phyloP scores from a whole-genome alignment of 192 early-diverging fungal genomes.

The Nowakowskiella sp. region DNA sequence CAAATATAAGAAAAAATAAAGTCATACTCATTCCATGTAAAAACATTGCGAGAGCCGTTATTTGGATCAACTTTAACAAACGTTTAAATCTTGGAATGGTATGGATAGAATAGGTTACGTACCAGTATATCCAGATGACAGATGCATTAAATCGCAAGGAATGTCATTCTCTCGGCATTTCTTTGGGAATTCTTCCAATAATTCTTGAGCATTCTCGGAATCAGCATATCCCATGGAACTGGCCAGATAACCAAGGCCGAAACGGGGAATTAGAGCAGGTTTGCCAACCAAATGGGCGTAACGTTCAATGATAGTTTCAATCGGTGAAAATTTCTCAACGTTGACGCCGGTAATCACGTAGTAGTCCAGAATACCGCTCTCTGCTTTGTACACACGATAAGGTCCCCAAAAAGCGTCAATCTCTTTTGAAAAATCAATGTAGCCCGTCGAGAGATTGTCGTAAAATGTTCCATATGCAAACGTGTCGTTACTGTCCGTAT shows the following conservation, averaged over 20 bases:
- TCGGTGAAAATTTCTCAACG: conserved; percentile 14
- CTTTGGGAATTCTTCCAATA: conserved; percentile 34
- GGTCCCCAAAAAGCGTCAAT: conserved; percentile 46
- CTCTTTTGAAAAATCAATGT: conserved; percentile 43
- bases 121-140: conserved; percentile 52
- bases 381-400: conserved; percentile 33
- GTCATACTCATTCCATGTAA: conserved; percentile 50
- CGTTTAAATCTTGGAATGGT: background rate
- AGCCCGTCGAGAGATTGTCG: conserved; percentile 38
- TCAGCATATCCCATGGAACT: conserved; percentile 60
- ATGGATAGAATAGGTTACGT: conserved; percentile 7
- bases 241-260: conserved; percentile 49
- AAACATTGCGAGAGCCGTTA: conserved; percentile 43
- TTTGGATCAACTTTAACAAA: conserved; percentile 21
- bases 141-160: conserved; percentile 53
- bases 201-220: conserved; percentile 39
- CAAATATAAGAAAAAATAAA: background rate
- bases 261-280: conserved; percentile 41
- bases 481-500: conserved; percentile 9
- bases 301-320: conserved; percentile 27
- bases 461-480: conserved; percentile 47
- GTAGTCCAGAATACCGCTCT: conserved; percentile 33
- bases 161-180: conserved; percentile 34
- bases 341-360: conserved; percentile 29
- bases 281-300: conserved; percentile 34